These are phyloP conservation scores for Lichtheimia corymbifera DNA, from an alignment of 371 early-diverging fungal species.

Conservation along the genomic window DNA sequence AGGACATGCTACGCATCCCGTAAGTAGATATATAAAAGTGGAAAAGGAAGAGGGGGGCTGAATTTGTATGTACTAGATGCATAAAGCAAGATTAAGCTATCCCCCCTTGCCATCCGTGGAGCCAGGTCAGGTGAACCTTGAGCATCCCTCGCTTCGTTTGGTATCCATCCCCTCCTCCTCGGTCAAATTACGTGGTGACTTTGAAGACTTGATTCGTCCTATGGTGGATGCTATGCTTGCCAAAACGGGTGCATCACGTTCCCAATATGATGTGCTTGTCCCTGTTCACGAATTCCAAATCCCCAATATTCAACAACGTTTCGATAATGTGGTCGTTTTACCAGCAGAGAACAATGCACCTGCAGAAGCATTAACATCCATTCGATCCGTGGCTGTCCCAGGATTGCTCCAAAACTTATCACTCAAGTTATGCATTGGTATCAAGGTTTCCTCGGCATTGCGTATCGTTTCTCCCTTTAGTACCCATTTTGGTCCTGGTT, in stretches of 20 bases:
- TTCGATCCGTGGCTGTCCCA: constrained; percentile 63
- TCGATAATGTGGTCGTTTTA: constrained; percentile 48
- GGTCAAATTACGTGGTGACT: constrained; percentile 53
- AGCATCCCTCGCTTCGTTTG: constrained; percentile 47
- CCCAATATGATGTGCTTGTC: constrained; percentile 43
- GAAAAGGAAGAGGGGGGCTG: not conserved
- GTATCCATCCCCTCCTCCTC: constrained; percentile 51
- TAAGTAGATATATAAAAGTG: constrained; percentile 24
- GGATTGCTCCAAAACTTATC: constrained; percentile 40
- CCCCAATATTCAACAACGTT: constrained; percentile 56
- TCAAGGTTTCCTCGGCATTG: constrained; percentile 73
- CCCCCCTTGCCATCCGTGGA: constrained; percentile 56
- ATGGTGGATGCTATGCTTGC: constrained; percentile 36
- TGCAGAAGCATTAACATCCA: constrained; percentile 63
- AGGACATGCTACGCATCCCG: constrained; percentile 78
- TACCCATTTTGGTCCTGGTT: constrained; percentile 65
- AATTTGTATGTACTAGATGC: constrained; percentile 43
- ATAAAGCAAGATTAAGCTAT: constrained; percentile 63
- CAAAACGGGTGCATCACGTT: constrained; percentile 13
- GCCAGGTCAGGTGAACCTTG: constrained; percentile 48
- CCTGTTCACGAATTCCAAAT: constrained; percentile 71
- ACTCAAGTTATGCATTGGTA: constrained; percentile 69
- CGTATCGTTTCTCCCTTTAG: constrained; percentile 74
- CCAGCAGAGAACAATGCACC: constrained; percentile 33
- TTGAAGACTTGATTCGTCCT: constrained; percentile 36